A percentile compares a stretch with the other conserved stretches of the same genome.
Conservation (phyloP, 2,329 filamentous ascomycete genomes). For the Penicillium olsonii region DNA sequence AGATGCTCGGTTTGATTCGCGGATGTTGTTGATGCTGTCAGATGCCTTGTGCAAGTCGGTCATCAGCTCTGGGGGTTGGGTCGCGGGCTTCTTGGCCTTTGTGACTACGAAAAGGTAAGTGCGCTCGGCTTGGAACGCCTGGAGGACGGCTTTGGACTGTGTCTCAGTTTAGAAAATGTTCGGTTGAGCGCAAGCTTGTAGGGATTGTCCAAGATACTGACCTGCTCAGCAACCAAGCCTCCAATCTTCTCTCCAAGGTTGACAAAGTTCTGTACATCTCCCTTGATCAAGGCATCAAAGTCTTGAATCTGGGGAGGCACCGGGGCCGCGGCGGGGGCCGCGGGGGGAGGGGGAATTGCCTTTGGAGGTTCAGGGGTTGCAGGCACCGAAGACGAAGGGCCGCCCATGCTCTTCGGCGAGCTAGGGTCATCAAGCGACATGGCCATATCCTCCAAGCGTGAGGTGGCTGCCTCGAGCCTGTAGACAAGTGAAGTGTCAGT, state of each 20-base stretch:
- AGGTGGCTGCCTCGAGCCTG: slow-evolving; percentile 96
- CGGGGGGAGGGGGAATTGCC: slow-evolving; percentile 44
- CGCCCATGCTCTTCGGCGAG: slow-evolving; percentile 37
- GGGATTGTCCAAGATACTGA: slow-evolving; percentile 38
- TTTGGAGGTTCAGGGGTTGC: slow-evolving; percentile 28
- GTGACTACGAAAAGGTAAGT: slow-evolving; percentile 85
- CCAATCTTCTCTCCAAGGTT: slow-evolving; percentile 76
- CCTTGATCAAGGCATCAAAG: slow-evolving; percentile 77
- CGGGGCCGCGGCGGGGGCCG: slow-evolving; percentile 56
- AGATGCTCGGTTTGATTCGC: slow-evolving; percentile 76
- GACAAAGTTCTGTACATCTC: slow-evolving; percentile 75
- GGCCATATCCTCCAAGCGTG: slow-evolving; percentile 93
- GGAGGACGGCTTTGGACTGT: slow-evolving; percentile 58
- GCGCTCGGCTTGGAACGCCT: slow-evolving; percentile 80
- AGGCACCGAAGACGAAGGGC: slow-evolving; percentile 25
- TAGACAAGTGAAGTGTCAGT: slow-evolving; percentile 49
- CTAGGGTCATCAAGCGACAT: slow-evolving; percentile 63
- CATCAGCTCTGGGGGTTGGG: slow-evolving; percentile 71
- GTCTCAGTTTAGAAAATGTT: neutral
- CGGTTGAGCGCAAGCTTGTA: neutral
- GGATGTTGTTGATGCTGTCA: slow-evolving; percentile 74
- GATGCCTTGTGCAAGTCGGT: slow-evolving; percentile 85
- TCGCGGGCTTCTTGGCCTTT: slow-evolving; percentile 88
- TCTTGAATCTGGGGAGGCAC: slow-evolving; percentile 80
- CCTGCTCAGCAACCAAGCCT: slow-evolving; percentile 77